These are phyloP conservation scores for Scheffersomyces lignosus DNA, from an alignment of 805 yeast genomes.

Conservation along the genomic window DNA sequence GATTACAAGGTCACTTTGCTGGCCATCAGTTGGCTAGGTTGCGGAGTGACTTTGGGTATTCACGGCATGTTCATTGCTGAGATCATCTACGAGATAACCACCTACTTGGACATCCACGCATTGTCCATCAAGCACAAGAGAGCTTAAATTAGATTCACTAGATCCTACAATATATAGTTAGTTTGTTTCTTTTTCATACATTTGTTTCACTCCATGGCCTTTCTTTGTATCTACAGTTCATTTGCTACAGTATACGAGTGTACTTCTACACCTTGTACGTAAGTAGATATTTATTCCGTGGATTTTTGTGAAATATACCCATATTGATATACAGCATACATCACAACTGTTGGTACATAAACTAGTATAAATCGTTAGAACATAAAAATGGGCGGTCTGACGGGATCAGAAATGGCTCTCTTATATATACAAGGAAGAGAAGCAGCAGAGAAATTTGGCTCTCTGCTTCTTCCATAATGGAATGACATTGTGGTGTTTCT, in stretches of 20 bases:
- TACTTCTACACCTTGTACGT: too few species aligned
- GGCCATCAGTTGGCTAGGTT: slow-evolving; percentile 62
- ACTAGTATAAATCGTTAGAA: neutral
- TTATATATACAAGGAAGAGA: neutral
- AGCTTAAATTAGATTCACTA: slow-evolving; percentile 29
- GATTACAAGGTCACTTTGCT: slow-evolving; percentile 44
- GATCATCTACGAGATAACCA: slow-evolving; percentile 76
- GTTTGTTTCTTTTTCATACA: too few species aligned
- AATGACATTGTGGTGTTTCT: neutral
- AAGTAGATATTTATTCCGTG: too few species aligned
- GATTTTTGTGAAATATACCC: too few species aligned
- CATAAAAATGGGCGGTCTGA: neutral
- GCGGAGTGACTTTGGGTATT: slow-evolving; percentile 65
- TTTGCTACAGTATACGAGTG: too few species aligned
- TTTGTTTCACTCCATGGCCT: too few species aligned
- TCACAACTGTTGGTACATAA: neutral
- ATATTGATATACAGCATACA: too few species aligned
- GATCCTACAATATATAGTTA: too few species aligned
- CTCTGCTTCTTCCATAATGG: neutral
- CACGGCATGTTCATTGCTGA: slow-evolving; percentile 74
- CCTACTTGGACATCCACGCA: slow-evolving; percentile 81
- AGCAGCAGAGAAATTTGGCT: neutral
- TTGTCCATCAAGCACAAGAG: slow-evolving; percentile 79
- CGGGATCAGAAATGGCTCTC: too few species aligned
- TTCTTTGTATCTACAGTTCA: too few species aligned